These are phyloP conservation scores for Babjeviella inositovora DNA, from an alignment of 805 yeast species.

Conservation along the genomic window DNA sequence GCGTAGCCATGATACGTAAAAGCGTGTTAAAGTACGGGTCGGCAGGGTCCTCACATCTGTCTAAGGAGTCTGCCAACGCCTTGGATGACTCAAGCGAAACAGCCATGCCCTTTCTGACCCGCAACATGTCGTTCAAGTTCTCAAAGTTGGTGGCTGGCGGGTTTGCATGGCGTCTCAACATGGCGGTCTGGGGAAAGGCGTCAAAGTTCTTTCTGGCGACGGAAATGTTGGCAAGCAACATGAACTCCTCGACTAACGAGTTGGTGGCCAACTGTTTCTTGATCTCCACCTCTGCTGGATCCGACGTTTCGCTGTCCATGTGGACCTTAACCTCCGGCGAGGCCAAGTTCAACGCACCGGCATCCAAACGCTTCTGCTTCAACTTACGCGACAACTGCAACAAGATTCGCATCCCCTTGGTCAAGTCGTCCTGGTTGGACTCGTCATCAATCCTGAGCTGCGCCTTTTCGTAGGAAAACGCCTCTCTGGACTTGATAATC, in stretches of 20 bases:
- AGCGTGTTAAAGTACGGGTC: constrained; percentile 91
- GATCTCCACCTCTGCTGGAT: constrained; percentile 90
- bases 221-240: constrained; percentile 92
- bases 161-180: constrained; percentile 95
- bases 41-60: constrained; percentile 64
- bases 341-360: constrained; percentile 93
- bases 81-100: constrained; percentile 75
- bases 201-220: constrained; percentile 90
- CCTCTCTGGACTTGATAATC: constrained; percentile 80
- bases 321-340: constrained; percentile 97
- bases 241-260: constrained; percentile 94
- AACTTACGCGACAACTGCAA: constrained; percentile 67
- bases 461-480: constrained; percentile 89
- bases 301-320: constrained; percentile 93
- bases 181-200: constrained; percentile 93
- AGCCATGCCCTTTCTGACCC: constrained; percentile 60
- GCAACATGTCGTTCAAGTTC: constrained; percentile 72
- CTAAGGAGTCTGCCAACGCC: constrained; percentile 86
- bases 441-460: constrained; percentile 80
- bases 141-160: constrained; percentile 95
- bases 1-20: constrained; percentile 89
- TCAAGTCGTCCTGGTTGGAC: constrained; percentile 64
- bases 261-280: constrained; percentile 81
- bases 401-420: constrained; percentile 77
- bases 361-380: constrained; percentile 74